Evolutionary conservation across 257 asterid species (phyloP).

Genomic region (Solanum lycopersicoides): DNA sequence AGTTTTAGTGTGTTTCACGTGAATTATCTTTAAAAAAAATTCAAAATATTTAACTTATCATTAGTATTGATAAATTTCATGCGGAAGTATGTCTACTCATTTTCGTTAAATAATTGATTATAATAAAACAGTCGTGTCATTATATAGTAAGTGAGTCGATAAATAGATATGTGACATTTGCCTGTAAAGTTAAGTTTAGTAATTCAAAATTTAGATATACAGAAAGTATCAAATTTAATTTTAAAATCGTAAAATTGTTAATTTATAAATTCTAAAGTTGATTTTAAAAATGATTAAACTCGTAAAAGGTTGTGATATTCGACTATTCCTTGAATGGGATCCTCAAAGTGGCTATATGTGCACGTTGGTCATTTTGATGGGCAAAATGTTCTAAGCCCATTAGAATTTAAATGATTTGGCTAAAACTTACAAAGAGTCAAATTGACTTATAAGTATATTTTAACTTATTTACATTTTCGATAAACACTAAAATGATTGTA

Average conservation of each 20-base stretch:
- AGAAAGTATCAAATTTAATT: no score
- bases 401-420: not conserved
- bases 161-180: no score
- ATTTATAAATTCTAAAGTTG: not conserved
- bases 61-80: not conserved
- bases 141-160: no score
- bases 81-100: not conserved
- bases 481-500: not conserved
- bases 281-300: not conserved
- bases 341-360: not conserved
- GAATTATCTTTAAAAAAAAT: not conserved
- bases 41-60: not conserved
- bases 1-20: no score
- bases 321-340: not conserved
- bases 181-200: no score
- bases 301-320: not conserved
- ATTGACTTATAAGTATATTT: not conserved
- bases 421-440: not conserved
- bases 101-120: no score
- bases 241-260: no score
- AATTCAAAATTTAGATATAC: no score
- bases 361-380: not conserved
- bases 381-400: not conserved
- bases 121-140: no score
- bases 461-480: not conserved